Evolutionary conservation across 306 rosid genomes (phyloP), one percentile per base, ranked within the genome.

Genomic region (Quercus suber): DNA sequence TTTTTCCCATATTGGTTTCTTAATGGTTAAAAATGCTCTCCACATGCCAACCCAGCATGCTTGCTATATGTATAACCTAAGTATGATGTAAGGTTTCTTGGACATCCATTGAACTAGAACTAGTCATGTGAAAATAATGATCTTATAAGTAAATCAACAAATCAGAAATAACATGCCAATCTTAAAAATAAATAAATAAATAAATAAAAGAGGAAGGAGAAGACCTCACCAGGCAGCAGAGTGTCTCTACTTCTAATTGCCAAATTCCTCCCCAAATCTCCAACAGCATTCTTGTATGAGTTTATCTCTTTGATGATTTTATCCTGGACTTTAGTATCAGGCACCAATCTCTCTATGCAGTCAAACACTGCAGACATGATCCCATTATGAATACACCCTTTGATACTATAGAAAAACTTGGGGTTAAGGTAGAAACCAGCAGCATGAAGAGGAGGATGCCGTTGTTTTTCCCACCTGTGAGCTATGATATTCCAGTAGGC

Each of bases 361-460:
- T 94, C 97, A 78, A 90, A 86, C 88, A 88, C 83, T 59, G 88
- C 94, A 0, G 98, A 94, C 81, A 73, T 74, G 80, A 92, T 88
- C 75, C 89, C 84, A 37, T 60, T 55, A 56, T 78, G 97, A 75
- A 92, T 56, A 74, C 88, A 92, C 81, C 97, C 97, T 87, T 92
- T 86, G 49, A 89, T 55, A 77, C 97, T 88, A 80, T 92, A 90
- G 82, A 94, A 94, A 78, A 88, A 81, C 85, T 89, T 90, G 17
- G 98, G 98, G 92, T 92, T 90, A 71, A 94, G 89, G 87, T 76
- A 94, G 88, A 94, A 90, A 57, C 97, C 97, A n/a, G 97, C 97
- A 19, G 92, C 88, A 79, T 89, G 91, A 88, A 94, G 97, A 79
- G 97, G 98, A 92, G 84, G 92, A 74, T 80, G 71, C 93, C 88